phyloP scores from a whole-genome alignment of 2,329 filamentous ascomycete species.

The Sclerotinia glacialis region DNA sequence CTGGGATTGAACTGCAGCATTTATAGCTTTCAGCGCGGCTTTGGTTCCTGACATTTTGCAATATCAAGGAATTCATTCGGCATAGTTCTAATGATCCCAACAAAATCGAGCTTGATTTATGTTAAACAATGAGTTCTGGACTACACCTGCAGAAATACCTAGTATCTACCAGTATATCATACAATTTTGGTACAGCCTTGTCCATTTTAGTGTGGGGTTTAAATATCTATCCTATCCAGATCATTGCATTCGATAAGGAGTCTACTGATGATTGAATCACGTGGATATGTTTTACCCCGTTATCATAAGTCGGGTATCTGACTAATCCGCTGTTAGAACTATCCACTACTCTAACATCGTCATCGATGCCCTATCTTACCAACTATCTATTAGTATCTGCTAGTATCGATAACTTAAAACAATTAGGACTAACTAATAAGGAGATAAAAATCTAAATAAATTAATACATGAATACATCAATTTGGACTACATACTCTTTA shows the following conservation, averaged over 20 bases:
- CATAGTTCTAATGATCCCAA: constrained; percentile 27
- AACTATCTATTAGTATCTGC: too few species aligned
- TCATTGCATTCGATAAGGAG: not conserved
- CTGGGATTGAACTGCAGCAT: constrained; percentile 70
- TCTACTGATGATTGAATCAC: too few species aligned
- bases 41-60: constrained; percentile 49
- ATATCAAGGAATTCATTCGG: constrained; percentile 11
- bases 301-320: not conserved
- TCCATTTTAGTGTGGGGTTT: constrained; percentile 1
- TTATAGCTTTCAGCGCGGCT: constrained; percentile 76
- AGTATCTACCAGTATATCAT: constrained; percentile 1
- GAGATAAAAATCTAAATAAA: not conserved
- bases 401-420: not conserved
- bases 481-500: not conserved
- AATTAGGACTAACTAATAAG: not conserved
- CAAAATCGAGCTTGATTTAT: not conserved
- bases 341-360: not conserved
- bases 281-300: not conserved
- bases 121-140: not conserved
- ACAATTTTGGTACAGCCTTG: constrained; percentile 13
- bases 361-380: not conserved
- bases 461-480: not conserved
- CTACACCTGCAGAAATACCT: not conserved
- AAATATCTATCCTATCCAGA: not conserved
- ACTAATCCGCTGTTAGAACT: not conserved